Base-by-base conservation (phyloP, 768 basidiomycete genomes). In the Leucosporidium yakuticum region DNA sequence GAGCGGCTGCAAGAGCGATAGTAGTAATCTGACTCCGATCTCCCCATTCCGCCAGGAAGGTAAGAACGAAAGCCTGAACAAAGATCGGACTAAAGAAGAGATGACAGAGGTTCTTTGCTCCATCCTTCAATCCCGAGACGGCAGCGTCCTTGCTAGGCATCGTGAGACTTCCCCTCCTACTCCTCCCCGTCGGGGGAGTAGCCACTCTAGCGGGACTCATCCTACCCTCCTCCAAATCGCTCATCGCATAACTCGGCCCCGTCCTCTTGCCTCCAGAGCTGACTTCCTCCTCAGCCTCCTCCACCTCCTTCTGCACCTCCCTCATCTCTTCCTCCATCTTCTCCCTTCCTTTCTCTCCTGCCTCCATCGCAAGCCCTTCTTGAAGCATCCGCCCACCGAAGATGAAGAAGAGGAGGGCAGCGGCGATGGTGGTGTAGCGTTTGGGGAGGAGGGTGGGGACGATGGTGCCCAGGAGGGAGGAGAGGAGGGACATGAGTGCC, bases 21-120 rank as follows among this genome's bases (percentile, higher is more conserved):
- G 96, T 98, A 2, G 96, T 89, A 74, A 98, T 91, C 80, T 99
- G 95, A 76, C 91, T 95, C 62, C 95, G 81, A 80, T 98, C 96
- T 0, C 96, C 95, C 96, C 96, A 98, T 80, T 99, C 96, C 15
- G 94, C 96, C 49, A 98, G 82, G 79, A 98, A 98, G 1, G 94
- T 97, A 65, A 98, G 82, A 29, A 94, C 81, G 75, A 98, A 98
- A 0, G 91, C 85, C 78, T 98, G 93, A 2, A 92, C 92, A 75
- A 96, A 95, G 1, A 95, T 90, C 1, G 95, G 95, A 0, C 90
- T 93, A 21, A 96, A 80, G 74, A 94, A 79, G 21, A 73, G 65
- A 51, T 60, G 53, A 17, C 34, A 54, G 74, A 92, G 87, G 77
- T 94, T 94, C 74, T 91, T 83, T 8, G 85, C 80, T 14, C 91